Conservation (phyloP, 306 rosid species). For the Medicago arabica region DNA sequence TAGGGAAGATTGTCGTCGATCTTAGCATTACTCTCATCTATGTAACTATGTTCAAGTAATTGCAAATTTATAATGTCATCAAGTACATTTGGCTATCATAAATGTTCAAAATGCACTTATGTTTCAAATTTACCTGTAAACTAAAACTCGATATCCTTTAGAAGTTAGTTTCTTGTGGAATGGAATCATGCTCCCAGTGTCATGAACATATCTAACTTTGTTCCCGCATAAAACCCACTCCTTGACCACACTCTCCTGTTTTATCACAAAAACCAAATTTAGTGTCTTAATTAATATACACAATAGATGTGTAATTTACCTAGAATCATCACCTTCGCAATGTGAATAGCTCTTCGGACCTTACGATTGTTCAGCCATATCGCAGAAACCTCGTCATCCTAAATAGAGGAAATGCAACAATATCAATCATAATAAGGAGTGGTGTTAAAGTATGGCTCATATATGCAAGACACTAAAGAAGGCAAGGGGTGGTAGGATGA, state of each 20-base stretch:
- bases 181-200: constrained; percentile 83
- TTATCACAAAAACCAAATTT: background rate
- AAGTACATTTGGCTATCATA: too few relatives aligned
- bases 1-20: too few relatives aligned
- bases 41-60: too few relatives aligned
- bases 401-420: background rate
- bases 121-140: constrained; percentile 63
- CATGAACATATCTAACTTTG: constrained; percentile 41
- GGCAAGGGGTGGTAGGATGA: too few relatives aligned
- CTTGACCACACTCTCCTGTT: constrained; percentile 50
- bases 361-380: constrained; percentile 63
- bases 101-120: too few relatives aligned
- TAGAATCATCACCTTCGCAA: constrained; percentile 50
- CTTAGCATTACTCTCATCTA: too few relatives aligned
- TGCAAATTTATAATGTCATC: too few relatives aligned
- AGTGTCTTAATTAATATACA: background rate
- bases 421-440: too few relatives aligned
- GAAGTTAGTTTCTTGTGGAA: constrained; percentile 82
- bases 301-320: background rate
- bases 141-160: constrained; percentile 78
- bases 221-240: constrained; percentile 59
- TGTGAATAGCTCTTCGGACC: constrained; percentile 70
- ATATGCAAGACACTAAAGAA: too few relatives aligned
- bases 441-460: too few relatives aligned
- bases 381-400: constrained; percentile 72